Evolutionary conservation across 345 rosid species (phyloP).

Genomic region (Brassica rapa): DNA sequence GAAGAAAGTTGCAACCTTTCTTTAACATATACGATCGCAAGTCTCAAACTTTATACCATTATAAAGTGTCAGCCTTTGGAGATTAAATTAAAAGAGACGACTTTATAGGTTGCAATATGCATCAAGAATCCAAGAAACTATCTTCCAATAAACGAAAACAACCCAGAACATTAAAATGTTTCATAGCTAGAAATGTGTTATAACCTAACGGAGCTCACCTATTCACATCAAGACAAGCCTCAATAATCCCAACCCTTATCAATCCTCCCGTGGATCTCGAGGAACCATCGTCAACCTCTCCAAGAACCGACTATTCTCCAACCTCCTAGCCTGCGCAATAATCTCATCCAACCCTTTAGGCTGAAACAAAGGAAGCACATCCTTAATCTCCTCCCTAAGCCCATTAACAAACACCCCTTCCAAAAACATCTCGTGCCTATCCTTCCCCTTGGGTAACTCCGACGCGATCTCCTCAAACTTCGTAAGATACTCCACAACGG

Average conservation of each 20-base stretch:
- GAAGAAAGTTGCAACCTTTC: no score
- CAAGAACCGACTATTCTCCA: conserved; percentile 19
- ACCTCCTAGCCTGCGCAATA: conserved; percentile 1
- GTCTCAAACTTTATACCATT: no score
- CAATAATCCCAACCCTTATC: neutral
- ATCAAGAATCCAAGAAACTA: neutral
- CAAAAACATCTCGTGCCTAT: neutral
- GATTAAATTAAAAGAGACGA: neutral
- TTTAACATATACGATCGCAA: no score
- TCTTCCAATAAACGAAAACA: neutral
- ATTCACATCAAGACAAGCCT: conserved; percentile 14
- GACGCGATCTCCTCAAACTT: conserved; percentile 26
- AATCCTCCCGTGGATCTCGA: neutral
- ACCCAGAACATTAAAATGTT: neutral
- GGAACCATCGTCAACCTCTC: neutral
- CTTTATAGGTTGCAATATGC: neutral
- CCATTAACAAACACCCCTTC: conserved; percentile 1
- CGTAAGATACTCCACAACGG: conserved; percentile 9
- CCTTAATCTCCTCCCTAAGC: conserved; percentile 10
- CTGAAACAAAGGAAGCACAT: conserved; percentile 4
- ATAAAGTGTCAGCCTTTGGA: neutral
- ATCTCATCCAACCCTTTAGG: conserved; percentile 8
- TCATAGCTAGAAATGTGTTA: neutral
- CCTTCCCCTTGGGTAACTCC: neutral
- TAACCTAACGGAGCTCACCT: conserved; percentile 13